A percentile compares a stretch with the other conserved stretches of the same genome.
phyloP scores from a whole-genome alignment of 768 basidiomycete genomes.

The Boletus edulis region DNA sequence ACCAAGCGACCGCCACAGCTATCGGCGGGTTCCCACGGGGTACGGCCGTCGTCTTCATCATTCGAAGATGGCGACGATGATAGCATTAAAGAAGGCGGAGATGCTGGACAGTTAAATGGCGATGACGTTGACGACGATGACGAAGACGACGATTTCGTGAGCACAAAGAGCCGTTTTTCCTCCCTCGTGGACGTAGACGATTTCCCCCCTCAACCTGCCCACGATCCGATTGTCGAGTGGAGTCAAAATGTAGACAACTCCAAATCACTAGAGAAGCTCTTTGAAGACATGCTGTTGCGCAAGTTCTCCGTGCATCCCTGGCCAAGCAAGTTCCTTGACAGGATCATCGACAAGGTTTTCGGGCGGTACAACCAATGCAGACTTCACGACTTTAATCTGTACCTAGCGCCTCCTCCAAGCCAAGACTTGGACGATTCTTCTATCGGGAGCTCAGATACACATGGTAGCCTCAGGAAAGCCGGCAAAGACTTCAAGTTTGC shows the following conservation, averaged over 20 bases:
- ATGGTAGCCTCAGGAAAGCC: conserved; percentile 25
- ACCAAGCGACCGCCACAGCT: conserved; percentile 29
- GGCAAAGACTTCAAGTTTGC: conserved; percentile 28
- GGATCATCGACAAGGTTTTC: conserved; percentile 48
- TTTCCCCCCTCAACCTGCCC: conserved; percentile 15
- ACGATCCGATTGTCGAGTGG: conserved; percentile 38
- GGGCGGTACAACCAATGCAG: conserved; percentile 45
- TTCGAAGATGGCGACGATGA: conserved; percentile 22
- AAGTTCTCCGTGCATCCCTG: conserved; percentile 52
- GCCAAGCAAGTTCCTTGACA: conserved; percentile 49
- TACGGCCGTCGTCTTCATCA: conserved; percentile 12
- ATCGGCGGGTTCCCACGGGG: not conserved
- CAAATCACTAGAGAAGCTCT: conserved; percentile 53
- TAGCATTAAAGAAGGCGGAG: conserved; percentile 19
- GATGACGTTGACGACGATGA: conserved; percentile 21
- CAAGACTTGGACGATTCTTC: conserved; percentile 21
- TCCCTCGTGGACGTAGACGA: conserved; percentile 19
- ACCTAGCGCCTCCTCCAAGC: conserved; percentile 48
- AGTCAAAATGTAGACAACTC: conserved; percentile 37
- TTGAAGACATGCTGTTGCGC: conserved; percentile 54
- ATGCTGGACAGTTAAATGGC: conserved; percentile 8
- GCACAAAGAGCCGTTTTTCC: conserved; percentile 31
- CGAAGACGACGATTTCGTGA: conserved; percentile 33
- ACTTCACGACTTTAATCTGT: conserved; percentile 49
- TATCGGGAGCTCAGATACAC: conserved; percentile 27